Base-by-base conservation (phyloP, 2,329 filamentous ascomycete genomes). In the Scedosporium apiospermum region DNA sequence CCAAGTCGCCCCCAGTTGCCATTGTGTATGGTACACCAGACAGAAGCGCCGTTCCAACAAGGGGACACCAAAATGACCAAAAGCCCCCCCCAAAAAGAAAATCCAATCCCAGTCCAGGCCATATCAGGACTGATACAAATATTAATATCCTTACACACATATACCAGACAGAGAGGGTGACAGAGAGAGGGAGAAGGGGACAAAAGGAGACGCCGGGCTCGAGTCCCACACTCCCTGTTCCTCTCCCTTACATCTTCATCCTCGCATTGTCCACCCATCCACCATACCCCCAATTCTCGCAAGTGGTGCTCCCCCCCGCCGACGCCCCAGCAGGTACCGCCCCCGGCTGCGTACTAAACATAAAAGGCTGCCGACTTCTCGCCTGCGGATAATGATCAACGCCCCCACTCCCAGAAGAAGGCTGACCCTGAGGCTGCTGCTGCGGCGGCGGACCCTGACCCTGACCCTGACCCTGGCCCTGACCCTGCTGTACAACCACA, bases 391-490 rank as follows among this genome's bases (percentile, higher is more conserved):
- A 58, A 16, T 41, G 26, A 14, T 58, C 55, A 38, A 58, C 55
- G 2, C 30, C 30, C 30, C 55, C 55, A 21, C 55, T 27, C 14
- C n/a, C 55, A 30, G 16, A 23, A 23, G n/a, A 5, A 21, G n/a
- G n/a, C 12, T 53, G 49, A 12, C 49, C 49, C 12, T 21, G n/a
- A 21, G 49, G 23, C 23, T n/a, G 49, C 21, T 21, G 27, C 27
- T 30, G 27, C 3, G 4, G n/a, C 49, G 9, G 16, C n/a, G 4
- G 16, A 26, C 3, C 10, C 49, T 59, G 62, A 3, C 61, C 57
- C 14, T 63, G 63, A 26, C 62, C 60, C 61, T 64, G 63, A 27
- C 62, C 60, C 61, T 64, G 63, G 27, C 63, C 60, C 14, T 64
- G 63, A 27, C 62, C 60, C 61, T 64, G 63, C 26, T 64, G 61